Base-by-base conservation (phyloP, 768 basidiomycete species). In the Termitomyces sp. region DNA sequence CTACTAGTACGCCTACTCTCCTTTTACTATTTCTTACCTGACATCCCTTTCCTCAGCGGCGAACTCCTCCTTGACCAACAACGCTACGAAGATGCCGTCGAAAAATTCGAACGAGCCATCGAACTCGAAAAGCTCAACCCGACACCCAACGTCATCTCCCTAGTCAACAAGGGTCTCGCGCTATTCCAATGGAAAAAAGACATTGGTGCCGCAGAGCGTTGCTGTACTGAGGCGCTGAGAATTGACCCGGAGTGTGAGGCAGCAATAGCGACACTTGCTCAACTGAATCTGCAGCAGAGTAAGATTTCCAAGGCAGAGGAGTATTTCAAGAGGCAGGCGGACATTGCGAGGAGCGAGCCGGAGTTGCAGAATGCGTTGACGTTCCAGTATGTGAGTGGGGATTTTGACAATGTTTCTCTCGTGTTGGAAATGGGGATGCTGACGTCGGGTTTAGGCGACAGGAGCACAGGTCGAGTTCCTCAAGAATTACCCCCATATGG, bases 101-200 rank as follows among this genome's bases (percentile, higher is more conserved):
- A 94, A 71, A 90, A 94, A 74, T 98, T 99, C 66, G 95, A 98
- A 58, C 82, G 82, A 56, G 93, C 95, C 4, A 85, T 96, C 58
- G 92, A 95, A 67, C 79, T 97, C 18, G 96, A 97, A 72, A 87
- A 87, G 67, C 63, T 76, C 42, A 89, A 87, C 90, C 62, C 76
- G 58, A 67, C 83, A 67, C 67, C 88, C 53, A 99, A 98, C 70
- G 96, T 97, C 24, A 81, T 98, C 3, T 91, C 96, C 0, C 77
- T 96, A 44, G 95, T 98, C 54, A 99, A 99, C 86, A 97, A 96
- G 70, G 95, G 95, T n/a, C 87, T 98, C 22, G 90, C 94, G 0
- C 68, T 98, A 48, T 98, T 88, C 82, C 97, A 98, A 75, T 94
- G 90, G 91, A 91, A 93, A 71, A 90, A 96, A 68, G 93, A 98